These are phyloP conservation scores for Diplodia intermedia DNA, from an alignment of 2,329 filamentous ascomycete genomes.

Conservation along the genomic window DNA sequence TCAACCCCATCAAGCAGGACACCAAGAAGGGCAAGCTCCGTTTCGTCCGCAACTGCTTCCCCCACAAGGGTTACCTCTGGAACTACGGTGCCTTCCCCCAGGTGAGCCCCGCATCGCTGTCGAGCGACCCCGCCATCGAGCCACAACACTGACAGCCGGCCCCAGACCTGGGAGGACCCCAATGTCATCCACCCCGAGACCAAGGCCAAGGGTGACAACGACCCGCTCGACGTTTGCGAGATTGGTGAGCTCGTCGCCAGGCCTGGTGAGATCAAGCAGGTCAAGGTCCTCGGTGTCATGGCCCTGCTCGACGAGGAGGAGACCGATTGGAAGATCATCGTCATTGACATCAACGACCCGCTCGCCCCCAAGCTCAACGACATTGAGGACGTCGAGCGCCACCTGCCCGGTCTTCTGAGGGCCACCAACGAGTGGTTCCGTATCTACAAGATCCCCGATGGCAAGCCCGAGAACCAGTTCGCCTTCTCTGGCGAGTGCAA, in stretches of 20 bases:
- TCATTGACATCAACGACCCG: conserved; percentile 98
- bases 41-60: conserved; percentile 99
- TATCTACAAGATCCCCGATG: conserved; percentile 99
- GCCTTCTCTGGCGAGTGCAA: conserved; percentile 99
- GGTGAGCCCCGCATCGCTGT: conserved; percentile 60
- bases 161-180: conserved; percentile 98
- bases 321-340: conserved; percentile 99
- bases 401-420: conserved; percentile 93
- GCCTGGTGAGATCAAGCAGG: conserved; percentile 97
- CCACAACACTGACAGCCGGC: conserved; percentile 36
- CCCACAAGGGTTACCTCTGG: conserved; percentile 99
- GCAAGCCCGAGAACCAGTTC: conserved; percentile 99
- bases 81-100: conserved; percentile 99
- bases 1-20: conserved; percentile 99
- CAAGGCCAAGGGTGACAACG: conserved; percentile 99
- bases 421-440: conserved; percentile 99
- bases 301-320: conserved; percentile 98
- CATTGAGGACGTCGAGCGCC: conserved; percentile 97
- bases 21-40: conserved; percentile 99
- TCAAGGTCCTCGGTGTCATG: conserved; percentile 99
- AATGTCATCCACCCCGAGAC: conserved; percentile 96
- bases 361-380: conserved; percentile 96
- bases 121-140: conserved; percentile 26
- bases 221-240: conserved; percentile 99
- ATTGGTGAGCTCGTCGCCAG: conserved; percentile 98